These are phyloP conservation scores for Aureobasidium sp. DNA, from an alignment of 2,329 filamentous ascomycete genomes.

Conservation along the genomic window DNA sequence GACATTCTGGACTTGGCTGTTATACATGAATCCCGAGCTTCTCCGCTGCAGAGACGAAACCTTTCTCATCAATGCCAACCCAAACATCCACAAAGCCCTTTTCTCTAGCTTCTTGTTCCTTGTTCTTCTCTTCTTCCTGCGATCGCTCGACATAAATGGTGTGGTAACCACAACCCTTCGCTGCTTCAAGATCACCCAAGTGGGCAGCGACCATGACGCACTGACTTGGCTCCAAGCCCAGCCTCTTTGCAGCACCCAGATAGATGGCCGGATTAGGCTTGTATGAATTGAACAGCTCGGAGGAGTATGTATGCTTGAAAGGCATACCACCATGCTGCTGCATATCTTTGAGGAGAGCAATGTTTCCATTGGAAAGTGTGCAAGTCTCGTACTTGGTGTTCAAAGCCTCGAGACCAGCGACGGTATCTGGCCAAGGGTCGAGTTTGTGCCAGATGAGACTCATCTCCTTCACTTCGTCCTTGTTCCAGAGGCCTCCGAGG, in stretches of 20 bases:
- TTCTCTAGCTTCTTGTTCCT: constrained; percentile 45
- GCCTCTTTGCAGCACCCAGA: constrained; percentile 54
- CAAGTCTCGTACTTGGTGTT: constrained; percentile 50
- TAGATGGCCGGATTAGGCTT: constrained; percentile 67
- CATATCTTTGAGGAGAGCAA: constrained; percentile 59
- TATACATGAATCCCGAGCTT: constrained; percentile 26
- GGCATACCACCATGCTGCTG: constrained; percentile 50
- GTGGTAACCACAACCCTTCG: constrained; percentile 56
- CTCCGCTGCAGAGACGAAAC: constrained; percentile 43
- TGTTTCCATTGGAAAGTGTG: constrained; percentile 71
- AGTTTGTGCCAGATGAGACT: constrained; percentile 67
- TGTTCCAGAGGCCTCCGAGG: constrained; percentile 47
- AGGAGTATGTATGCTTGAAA: constrained; percentile 58
- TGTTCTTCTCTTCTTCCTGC: constrained; percentile 56
- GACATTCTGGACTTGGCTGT: background rate
- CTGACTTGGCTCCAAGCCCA: constrained; percentile 52
- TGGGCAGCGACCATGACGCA: constrained; percentile 76
- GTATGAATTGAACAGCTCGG: constrained; percentile 66
- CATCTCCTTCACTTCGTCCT: constrained; percentile 32
- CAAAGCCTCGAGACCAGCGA: constrained; percentile 49
- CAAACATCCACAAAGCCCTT: constrained; percentile 61
- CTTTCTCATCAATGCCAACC: constrained; percentile 44
- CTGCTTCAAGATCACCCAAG: constrained; percentile 60
- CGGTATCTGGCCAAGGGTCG: constrained; percentile 60
- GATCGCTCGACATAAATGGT: constrained; percentile 68